phyloP scores from a whole-genome alignment of 768 basidiomycete species.

The Rhizopogon sp. region DNA sequence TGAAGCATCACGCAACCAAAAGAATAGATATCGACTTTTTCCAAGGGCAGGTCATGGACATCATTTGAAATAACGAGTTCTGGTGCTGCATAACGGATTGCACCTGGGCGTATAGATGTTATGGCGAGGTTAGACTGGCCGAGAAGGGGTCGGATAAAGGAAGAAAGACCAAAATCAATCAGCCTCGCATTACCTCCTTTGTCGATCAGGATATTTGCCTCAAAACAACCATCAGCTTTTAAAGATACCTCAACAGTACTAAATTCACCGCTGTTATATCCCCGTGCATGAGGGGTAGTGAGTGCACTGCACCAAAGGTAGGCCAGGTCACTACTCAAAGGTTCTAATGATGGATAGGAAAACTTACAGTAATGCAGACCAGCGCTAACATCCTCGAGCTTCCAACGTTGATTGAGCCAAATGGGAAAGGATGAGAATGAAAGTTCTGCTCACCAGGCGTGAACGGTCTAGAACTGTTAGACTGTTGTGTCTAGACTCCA shows the following conservation, averaged over 20 bases:
- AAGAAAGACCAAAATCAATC: background rate
- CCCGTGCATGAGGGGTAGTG: too few species aligned
- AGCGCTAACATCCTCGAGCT: background rate
- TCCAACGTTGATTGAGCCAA: too few species aligned
- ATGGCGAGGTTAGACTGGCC: background rate
- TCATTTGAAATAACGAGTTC: background rate
- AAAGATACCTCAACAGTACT: background rate
- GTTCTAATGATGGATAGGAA: too few species aligned
- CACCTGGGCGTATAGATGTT: background rate
- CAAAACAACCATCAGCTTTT: background rate
- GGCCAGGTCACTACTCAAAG: background rate
- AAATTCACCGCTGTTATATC: background rate
- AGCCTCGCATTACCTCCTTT: background rate
- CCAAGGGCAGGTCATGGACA: too few species aligned
- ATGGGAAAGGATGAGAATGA: too few species aligned
- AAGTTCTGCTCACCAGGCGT: background rate
- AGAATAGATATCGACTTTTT: too few species aligned
- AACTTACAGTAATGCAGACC: background rate
- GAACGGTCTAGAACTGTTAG: background rate
- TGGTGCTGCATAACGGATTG: conserved; percentile 1
- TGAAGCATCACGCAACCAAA: too few species aligned
- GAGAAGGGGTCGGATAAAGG: too few species aligned
- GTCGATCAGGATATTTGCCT: too few species aligned
- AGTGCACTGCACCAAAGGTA: too few species aligned
- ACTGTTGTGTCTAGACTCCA: background rate